Evolutionary conservation across 345 rosid species (phyloP).

Genomic region (Arabis alpina): DNA sequence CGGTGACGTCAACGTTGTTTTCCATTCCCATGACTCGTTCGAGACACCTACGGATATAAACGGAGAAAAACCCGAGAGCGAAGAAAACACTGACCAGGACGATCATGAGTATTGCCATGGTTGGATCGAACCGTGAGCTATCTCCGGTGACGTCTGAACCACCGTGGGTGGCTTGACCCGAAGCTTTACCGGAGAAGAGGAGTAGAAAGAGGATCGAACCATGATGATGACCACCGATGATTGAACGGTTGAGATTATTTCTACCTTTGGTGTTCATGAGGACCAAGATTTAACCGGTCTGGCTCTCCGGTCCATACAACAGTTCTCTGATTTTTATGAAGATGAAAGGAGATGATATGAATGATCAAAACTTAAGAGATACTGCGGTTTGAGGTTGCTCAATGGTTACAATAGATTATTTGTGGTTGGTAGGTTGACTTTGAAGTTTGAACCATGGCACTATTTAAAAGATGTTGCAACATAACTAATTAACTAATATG

Average conservation of each 20-base stretch:
- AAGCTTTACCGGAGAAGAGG: conserved; percentile 19
- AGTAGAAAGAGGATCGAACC: conserved; percentile 31
- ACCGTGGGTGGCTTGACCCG: conserved; percentile 38
- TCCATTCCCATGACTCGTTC: conserved; percentile 38
- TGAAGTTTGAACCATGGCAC: conserved; percentile 34
- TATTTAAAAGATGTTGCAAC: conserved; percentile 36
- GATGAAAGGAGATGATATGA: neutral
- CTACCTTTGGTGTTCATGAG: conserved; percentile 25
- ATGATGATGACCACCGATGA: conserved; percentile 10
- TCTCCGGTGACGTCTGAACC: conserved; percentile 12
- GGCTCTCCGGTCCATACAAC: conserved; percentile 36
- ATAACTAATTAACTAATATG: neutral
- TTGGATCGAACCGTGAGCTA: conserved; percentile 51
- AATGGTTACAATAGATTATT: conserved; percentile 24
- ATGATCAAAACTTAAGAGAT: conserved; percentile 5
- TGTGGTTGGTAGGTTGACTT: conserved; percentile 37
- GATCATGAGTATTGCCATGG: conserved; percentile 70
- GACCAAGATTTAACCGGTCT: conserved; percentile 23
- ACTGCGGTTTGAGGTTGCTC: conserved; percentile 28
- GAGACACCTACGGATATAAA: conserved; percentile 65
- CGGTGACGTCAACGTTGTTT: conserved; percentile 10
- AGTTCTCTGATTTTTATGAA: neutral
- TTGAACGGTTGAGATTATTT: conserved; percentile 12
- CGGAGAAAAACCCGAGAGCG: conserved; percentile 68
- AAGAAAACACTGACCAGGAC: conserved; percentile 63